Conservation (phyloP, 352 stramenopile species). For the Elongisporangium anandrum region DNA sequence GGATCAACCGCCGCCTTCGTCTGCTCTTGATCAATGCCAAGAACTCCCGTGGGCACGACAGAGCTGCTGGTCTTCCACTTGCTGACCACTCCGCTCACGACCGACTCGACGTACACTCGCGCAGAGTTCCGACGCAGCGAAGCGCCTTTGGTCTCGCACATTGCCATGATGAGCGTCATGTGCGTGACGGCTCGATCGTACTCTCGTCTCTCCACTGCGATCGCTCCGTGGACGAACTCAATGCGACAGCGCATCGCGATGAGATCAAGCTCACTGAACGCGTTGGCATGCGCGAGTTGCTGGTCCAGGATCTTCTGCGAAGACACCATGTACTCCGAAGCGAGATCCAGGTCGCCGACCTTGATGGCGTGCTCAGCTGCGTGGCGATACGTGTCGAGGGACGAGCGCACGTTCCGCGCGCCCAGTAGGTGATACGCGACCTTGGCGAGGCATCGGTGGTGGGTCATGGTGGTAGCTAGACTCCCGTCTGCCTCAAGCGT, state of each 20-base stretch:
- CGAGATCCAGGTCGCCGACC: slow-evolving; percentile 53
- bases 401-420: neutral
- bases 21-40: no score
- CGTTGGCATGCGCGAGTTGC: slow-evolving; percentile 19
- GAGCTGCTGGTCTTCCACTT: no score
- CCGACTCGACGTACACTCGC: neutral
- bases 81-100: neutral
- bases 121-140: slow-evolving; percentile 19
- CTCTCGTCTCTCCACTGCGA: slow-evolving; percentile 70
- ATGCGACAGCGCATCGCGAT: slow-evolving; percentile 62
- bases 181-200: slow-evolving; percentile 65
- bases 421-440: neutral
- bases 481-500: neutral
- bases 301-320: slow-evolving; percentile 62
- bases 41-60: no score
- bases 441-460: neutral
- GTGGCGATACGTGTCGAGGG: slow-evolving; percentile 33
- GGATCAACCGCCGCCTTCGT: no score
- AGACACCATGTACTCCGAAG: slow-evolving; percentile 69
- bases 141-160: slow-evolving; percentile 64
- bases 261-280: slow-evolving; percentile 44
- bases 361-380: slow-evolving; percentile 56
- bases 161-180: slow-evolving; percentile 52
- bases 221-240: slow-evolving; percentile 65
- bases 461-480: neutral